phyloP scores from a whole-genome alignment of 2,329 filamentous ascomycete species.

The Periconia digitata region DNA sequence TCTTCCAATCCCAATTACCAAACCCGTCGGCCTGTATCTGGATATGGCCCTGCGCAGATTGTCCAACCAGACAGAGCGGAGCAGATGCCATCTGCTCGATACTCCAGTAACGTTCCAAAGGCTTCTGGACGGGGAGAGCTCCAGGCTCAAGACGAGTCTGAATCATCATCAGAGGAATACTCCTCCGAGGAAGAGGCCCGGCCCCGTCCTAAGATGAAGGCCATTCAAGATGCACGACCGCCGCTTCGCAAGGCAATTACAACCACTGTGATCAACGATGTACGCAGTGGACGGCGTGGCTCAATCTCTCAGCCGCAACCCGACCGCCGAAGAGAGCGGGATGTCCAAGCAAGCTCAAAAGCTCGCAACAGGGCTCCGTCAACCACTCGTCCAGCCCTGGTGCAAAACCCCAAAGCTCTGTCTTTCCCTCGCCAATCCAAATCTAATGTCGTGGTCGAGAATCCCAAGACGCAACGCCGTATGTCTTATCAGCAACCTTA shows the following conservation, averaged over 20 bases:
- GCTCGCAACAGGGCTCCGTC: constrained; percentile 21
- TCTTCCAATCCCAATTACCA: constrained; percentile 23
- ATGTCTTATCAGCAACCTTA: constrained; percentile 29
- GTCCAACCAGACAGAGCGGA: constrained; percentile 24
- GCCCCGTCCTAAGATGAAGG: constrained; percentile 11
- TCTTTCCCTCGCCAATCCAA: constrained; percentile 26
- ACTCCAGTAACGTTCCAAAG: constrained; percentile 7
- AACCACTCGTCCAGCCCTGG: constrained; percentile 35
- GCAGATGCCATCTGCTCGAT: constrained; percentile 33
- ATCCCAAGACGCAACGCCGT: constrained; percentile 23
- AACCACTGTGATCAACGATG: constrained; percentile 17
- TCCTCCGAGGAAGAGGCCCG: constrained; percentile 16
- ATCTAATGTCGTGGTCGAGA: constrained; percentile 32
- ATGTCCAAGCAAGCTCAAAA: no score
- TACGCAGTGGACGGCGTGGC: constrained; percentile 13
- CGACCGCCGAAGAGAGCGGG: constrained; percentile 17
- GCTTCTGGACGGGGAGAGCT: constrained; percentile 8
- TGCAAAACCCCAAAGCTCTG: constrained; percentile 35
- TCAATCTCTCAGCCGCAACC: constrained; percentile 17
- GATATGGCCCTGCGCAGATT: constrained; percentile 20
- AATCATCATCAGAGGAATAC: constrained; percentile 17
- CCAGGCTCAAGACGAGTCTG: constrained; percentile 16
- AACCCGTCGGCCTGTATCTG: constrained; percentile 16
- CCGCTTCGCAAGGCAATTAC: constrained; percentile 29
- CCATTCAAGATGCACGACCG: constrained; percentile 22